Percentiles rank a stretch among this genome's conserved stretches.
These are phyloP conservation scores for Kodamaea neixiangensis DNA, from an alignment of 805 yeast genomes.

Conservation along the genomic window DNA sequence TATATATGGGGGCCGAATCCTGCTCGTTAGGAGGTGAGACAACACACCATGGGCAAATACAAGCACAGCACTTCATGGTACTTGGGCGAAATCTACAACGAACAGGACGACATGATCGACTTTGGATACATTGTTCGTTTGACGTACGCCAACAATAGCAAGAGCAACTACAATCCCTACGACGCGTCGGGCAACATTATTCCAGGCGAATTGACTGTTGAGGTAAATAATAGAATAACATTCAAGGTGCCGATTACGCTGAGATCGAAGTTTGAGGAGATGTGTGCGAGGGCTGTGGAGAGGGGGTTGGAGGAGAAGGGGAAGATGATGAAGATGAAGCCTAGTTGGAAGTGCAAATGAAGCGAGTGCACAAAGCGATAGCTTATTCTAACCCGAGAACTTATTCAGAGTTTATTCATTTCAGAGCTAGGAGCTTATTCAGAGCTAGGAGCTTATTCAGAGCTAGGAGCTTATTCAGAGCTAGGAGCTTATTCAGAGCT, in stretches of 20 bases:
- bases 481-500: too few relatives aligned
- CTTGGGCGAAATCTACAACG: conserved; percentile 7
- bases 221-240: not conserved
- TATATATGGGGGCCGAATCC: not conserved
- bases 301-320: not conserved
- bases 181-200: not conserved
- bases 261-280: conserved; percentile 1
- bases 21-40: too few relatives aligned
- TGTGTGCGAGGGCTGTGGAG: conserved; percentile 2
- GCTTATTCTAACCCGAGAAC: too few relatives aligned
- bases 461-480: too few relatives aligned
- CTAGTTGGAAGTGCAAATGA: not conserved
- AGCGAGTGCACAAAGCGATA: too few relatives aligned
- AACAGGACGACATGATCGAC: conserved; percentile 3
- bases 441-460: too few relatives aligned
- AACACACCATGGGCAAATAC: conserved; percentile 5
- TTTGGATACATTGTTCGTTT: conserved; percentile 1
- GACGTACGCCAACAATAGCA: conserved; percentile 1
- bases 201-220: conserved; percentile 1
- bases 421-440: too few relatives aligned
- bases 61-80: conserved; percentile 5
- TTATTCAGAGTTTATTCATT: too few relatives aligned
- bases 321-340: not conserved
- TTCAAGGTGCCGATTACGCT: not conserved
- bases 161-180: conserved; percentile 6